Percentiles rank a stretch among this genome's conserved stretches.
Evolutionary conservation across 2,329 filamentous ascomycete species (phyloP).

Genomic region (Xylariaceae sp.): DNA sequence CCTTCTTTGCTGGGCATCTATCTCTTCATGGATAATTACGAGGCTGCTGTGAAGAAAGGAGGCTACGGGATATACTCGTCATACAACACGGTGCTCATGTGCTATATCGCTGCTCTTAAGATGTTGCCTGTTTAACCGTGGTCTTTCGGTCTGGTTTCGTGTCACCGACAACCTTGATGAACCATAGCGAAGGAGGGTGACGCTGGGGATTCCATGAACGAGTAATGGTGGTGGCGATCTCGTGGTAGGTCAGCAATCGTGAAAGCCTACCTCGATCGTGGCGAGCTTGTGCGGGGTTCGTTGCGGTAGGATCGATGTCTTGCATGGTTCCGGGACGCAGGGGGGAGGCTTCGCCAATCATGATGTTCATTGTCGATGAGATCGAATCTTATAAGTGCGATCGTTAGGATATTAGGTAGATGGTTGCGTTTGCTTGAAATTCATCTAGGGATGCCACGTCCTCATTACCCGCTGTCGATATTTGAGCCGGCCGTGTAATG

Average conservation of each 20-base stretch:
- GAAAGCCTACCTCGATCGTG: background rate
- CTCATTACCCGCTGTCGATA: too few relatives aligned
- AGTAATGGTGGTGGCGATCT: background rate
- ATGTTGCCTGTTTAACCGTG: background rate
- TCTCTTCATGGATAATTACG: too few relatives aligned
- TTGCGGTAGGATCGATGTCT: background rate
- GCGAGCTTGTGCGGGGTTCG: background rate
- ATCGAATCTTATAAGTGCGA: background rate
- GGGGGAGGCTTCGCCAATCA: background rate
- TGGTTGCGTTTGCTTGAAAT: background rate
- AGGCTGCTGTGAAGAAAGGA: too few relatives aligned
- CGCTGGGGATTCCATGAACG: too few relatives aligned
- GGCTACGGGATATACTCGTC: too few relatives aligned
- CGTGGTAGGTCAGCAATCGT: background rate
- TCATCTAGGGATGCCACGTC: too few relatives aligned
- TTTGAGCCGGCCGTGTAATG: too few relatives aligned
- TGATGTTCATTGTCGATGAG: background rate
- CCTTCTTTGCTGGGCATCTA: too few relatives aligned
- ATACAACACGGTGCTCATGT: too few relatives aligned
- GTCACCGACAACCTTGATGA: too few relatives aligned
- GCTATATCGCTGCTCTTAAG: too few relatives aligned
- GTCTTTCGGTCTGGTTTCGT: background rate
- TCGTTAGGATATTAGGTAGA: background rate
- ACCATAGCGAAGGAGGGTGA: too few relatives aligned
- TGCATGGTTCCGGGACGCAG: background rate